phyloP scores from a whole-genome alignment of 768 basidiomycete species.

The Macrocybe gigantea region DNA sequence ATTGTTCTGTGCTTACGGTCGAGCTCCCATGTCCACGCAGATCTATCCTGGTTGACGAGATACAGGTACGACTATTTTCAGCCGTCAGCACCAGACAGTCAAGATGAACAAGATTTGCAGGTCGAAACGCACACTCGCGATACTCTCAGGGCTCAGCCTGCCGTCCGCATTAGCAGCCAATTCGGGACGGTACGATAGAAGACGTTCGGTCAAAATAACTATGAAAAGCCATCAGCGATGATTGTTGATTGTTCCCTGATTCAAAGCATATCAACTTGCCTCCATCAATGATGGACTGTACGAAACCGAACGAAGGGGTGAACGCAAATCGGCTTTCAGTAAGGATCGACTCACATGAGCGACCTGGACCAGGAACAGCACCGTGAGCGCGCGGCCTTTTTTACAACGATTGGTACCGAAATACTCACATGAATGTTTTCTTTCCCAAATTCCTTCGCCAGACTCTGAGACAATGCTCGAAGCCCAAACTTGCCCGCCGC shows the following conservation, averaged over 20 bases:
- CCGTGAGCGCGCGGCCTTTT: slow-evolving; percentile 1
- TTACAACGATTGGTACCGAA: background rate
- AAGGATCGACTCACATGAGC: slow-evolving; percentile 48
- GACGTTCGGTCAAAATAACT: slow-evolving; percentile 32
- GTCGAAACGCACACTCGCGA: slow-evolving; percentile 49
- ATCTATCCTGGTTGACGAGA: slow-evolving; percentile 63
- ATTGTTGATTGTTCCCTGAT: background rate
- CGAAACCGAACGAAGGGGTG: background rate
- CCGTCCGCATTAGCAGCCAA: slow-evolving; percentile 41
- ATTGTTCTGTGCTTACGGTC: slow-evolving; percentile 44
- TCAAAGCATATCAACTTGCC: slow-evolving; percentile 18
- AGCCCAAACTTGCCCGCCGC: slow-evolving; percentile 60
- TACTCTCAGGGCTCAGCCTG: slow-evolving; percentile 57
- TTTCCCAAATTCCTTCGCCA: slow-evolving; percentile 71
- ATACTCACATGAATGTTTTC: slow-evolving; percentile 62
- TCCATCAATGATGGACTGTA: slow-evolving; percentile 67
- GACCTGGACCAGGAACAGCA: slow-evolving; percentile 29
- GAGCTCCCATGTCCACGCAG: slow-evolving; percentile 76
- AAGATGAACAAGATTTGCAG: background rate
- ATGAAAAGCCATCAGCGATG: background rate
- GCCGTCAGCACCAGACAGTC: background rate
- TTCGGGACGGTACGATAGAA: slow-evolving; percentile 18
- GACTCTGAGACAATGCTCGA: slow-evolving; percentile 61
- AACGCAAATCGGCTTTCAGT: background rate
- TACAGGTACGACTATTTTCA: slow-evolving; percentile 54